phyloP scores from a whole-genome alignment of 768 basidiomycete species.

The Termitomyces sp. region DNA sequence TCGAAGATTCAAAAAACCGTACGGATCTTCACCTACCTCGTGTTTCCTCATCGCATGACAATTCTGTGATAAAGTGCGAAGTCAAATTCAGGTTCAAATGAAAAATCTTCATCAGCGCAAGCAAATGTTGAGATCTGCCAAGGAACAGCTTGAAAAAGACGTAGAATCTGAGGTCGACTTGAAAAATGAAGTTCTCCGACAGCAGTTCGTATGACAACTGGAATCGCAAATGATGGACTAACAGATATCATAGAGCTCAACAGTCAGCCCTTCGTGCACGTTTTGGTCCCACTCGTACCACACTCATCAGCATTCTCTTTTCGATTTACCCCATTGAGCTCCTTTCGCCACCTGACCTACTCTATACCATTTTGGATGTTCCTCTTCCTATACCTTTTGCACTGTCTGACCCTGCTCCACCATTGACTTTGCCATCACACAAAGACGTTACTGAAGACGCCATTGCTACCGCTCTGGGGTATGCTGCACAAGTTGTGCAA shows the following conservation, averaged over 20 bases:
- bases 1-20: constrained; percentile 43
- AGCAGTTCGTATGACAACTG: constrained; percentile 24
- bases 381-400: constrained; percentile 87
- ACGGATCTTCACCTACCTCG: constrained; percentile 14
- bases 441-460: constrained; percentile 78
- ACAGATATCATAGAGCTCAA: constrained; percentile 33
- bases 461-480: constrained; percentile 87
- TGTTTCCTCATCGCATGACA: constrained; percentile 2
- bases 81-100: constrained; percentile 22
- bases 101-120: constrained; percentile 41
- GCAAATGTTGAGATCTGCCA: constrained; percentile 38
- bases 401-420: constrained; percentile 77
- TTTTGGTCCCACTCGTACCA: constrained; percentile 50
- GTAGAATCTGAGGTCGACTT: constrained; percentile 15
- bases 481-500: constrained; percentile 82
- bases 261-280: constrained; percentile 41
- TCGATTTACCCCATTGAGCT: constrained; percentile 88
- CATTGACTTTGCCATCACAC: constrained; percentile 58
- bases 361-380: constrained; percentile 81
- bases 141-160: constrained; percentile 30
- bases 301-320: constrained; percentile 65
- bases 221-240: constrained; percentile 2
- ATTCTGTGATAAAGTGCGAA: constrained; percentile 20
- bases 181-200: constrained; percentile 29
- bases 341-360: constrained; percentile 74